Evolutionary conservation across 1,284 basidiomycete genomes (phyloP), one percentile per base, ranked within the genome.

Genomic region (Apiotrichum montevideense): DNA sequence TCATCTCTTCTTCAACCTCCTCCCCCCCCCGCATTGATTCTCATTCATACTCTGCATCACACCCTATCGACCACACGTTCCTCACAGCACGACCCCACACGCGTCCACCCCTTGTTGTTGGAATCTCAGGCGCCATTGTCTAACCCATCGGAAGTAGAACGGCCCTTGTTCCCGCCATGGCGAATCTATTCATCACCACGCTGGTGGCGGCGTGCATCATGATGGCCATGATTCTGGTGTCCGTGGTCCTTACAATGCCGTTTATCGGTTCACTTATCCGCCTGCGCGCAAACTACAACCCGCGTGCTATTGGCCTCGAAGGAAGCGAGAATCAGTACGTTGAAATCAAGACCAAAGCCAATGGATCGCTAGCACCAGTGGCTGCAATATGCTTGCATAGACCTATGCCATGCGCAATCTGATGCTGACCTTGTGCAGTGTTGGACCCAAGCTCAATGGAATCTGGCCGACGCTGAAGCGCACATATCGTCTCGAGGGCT

Each of bases 401-500:
- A 29, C 29, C 3, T 3, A 29, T 29, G 29, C 29, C 29, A 29
- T 29, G 29, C 3, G 3, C 29, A 29, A 29, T 29, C 29, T 29
- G 29, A 29, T 29, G 29, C 29, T 29, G 29, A 29, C 29, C 29
- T 29, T 29, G 29, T 29, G 29, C 29, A 74, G 75, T 39, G 76
- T 78, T 33, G 77, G 78, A n/a, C 77, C 77, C 1, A 74, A 72
- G 5, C 66, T 79, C 14, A 69, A 66, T 10, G 71, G 70, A 5
- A 56, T 78, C 6, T 52, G 71, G 37, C 71, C 78, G 13, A 93
- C 92, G 83, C 71, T 90, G 63, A 71, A 68, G 58, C 82, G 90
- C 46, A 87, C 89, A 1, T 85, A 86, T 69, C 81, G 80, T 55
- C 80, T 93, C 13, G 91, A 94, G 84, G 87, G 90, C 29, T 85